phyloP scores from a whole-genome alignment of 1,139 yeast species.

The Geotrichum restrictum region DNA sequence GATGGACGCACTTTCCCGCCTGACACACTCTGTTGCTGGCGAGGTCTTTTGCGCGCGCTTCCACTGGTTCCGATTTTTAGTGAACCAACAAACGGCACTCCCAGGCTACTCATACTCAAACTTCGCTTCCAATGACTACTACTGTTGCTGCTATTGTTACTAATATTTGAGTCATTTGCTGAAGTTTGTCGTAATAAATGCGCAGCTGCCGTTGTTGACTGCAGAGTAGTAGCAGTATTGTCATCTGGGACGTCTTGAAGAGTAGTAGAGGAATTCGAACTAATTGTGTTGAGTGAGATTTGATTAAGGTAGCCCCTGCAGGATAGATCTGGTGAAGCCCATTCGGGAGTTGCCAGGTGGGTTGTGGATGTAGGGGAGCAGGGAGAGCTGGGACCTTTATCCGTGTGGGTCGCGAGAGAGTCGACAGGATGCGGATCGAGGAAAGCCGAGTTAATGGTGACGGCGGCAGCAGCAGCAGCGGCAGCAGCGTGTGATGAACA shows the following conservation, averaged over 20 bases:
- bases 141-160: background rate
- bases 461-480: too few species aligned
- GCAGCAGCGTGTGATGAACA: background rate
- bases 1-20: background rate
- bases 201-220: too few species aligned
- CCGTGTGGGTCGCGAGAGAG: background rate
- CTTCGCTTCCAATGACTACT: background rate
- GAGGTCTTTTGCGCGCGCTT: background rate
- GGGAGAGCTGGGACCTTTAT: background rate
- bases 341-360: constrained; percentile 10
- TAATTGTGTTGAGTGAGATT: constrained; percentile 1
- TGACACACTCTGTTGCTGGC: background rate
- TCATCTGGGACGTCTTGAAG: background rate
- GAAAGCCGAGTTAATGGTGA: background rate
- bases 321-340: constrained; percentile 20
- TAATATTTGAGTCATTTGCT: background rate
- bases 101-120: constrained; percentile 2
- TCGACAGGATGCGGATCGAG: background rate
- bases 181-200: too few species aligned
- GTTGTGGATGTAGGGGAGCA: constrained; percentile 11
- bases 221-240: too few species aligned
- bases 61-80: too few species aligned
- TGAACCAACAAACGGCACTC: background rate
- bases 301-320: constrained; percentile 26
- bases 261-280: background rate